These are phyloP conservation scores for Verticillium isaacii DNA, from an alignment of 2,329 filamentous ascomycete genomes.

Conservation along the genomic window DNA sequence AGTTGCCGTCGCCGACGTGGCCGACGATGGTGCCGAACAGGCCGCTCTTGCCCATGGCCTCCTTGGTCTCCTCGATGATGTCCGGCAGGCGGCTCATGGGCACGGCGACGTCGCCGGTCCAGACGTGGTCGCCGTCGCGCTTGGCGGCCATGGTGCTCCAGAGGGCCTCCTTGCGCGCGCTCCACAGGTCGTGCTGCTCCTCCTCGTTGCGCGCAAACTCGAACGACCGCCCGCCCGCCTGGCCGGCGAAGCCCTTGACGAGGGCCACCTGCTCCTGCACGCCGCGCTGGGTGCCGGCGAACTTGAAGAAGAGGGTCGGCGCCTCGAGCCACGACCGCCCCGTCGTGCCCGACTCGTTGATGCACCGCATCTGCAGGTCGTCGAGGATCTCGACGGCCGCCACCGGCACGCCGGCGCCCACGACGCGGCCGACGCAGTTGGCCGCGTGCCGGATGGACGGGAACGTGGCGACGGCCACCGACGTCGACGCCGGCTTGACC, in stretches of 20 bases:
- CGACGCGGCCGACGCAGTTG: constrained; percentile 74
- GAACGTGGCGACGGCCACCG: constrained; percentile 68
- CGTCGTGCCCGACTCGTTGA: constrained; percentile 63
- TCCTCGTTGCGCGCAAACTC: constrained; percentile 68
- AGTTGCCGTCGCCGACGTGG: constrained; percentile 75
- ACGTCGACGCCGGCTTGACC: constrained; percentile 72
- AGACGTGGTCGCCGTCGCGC: constrained; percentile 65
- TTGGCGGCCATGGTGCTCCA: constrained; percentile 72
- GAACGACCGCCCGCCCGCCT: constrained; percentile 61
- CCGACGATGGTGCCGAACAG: constrained; percentile 55
- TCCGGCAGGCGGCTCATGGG: constrained; percentile 69
- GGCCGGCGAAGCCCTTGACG: constrained; percentile 59
- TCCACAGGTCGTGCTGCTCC: constrained; percentile 77
- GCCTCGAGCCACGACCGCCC: constrained; percentile 63
- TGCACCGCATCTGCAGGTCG: constrained; percentile 78
- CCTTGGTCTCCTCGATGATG: constrained; percentile 69
- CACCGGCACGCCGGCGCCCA: constrained; percentile 75
- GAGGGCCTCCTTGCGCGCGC: constrained; percentile 75
- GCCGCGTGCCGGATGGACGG: constrained; percentile 63
- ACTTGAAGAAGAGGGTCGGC: constrained; percentile 83
- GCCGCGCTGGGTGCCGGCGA: constrained; percentile 61
- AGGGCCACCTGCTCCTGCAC: constrained; percentile 76
- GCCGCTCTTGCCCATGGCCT: constrained; percentile 36
- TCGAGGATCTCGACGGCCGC: constrained; percentile 92
- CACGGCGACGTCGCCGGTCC: constrained; percentile 84